Conservation (phyloP, 345 rosid species). For the Populus alba region DNA sequence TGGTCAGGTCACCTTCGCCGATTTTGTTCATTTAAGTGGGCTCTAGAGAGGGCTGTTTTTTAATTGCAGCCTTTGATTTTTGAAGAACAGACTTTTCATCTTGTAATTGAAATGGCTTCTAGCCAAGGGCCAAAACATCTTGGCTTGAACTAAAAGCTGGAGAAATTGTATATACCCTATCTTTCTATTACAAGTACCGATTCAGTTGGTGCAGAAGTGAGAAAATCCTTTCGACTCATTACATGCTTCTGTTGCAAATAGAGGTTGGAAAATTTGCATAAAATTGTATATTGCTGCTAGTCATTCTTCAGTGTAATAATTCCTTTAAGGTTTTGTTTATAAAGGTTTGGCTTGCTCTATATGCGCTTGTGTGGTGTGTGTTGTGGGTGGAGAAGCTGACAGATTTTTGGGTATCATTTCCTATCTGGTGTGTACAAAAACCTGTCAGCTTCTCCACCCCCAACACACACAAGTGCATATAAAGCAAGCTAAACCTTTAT, state of each 20-base stretch:
- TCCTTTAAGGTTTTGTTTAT: too few relatives aligned
- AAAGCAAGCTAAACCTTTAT: too few relatives aligned
- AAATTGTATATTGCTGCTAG: too few relatives aligned
- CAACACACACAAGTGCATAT: too few relatives aligned
- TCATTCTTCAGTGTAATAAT: too few relatives aligned
- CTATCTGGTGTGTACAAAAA: too few relatives aligned
- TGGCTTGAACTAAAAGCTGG: constrained; percentile 7
- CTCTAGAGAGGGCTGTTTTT: constrained; percentile 11
- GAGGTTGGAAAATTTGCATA: neutral
- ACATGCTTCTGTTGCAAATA: neutral
- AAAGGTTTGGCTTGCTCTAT: too few relatives aligned
- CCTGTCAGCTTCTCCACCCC: too few relatives aligned
- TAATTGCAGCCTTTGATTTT: constrained; percentile 2
- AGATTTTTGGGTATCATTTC: too few relatives aligned
- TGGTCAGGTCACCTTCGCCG: neutral
- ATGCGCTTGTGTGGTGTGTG: too few relatives aligned
- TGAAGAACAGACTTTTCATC: neutral
- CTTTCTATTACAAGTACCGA: neutral
- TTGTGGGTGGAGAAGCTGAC: too few relatives aligned
- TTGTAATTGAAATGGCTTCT: neutral
- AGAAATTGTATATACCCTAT: neutral
- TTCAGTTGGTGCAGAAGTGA: neutral
- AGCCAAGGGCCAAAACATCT: neutral
- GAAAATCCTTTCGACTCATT: neutral
- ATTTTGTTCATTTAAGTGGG: neutral